phyloP scores from a whole-genome alignment of 352 stramenopile species.

The Thraustotheca clavata region DNA sequence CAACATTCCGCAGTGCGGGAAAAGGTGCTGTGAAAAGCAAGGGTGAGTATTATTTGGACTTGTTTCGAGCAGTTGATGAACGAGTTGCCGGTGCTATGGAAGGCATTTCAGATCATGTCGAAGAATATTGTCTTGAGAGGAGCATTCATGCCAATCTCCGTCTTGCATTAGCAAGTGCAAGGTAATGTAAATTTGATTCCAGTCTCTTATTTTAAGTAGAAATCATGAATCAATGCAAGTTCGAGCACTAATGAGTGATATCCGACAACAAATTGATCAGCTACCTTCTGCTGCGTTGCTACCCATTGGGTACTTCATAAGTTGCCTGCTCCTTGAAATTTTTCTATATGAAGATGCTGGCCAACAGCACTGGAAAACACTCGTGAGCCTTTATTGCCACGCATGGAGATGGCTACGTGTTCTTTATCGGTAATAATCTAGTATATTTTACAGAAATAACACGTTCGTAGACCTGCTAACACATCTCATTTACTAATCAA shows the following conservation, averaged over 20 bases:
- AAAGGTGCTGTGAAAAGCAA: constrained; percentile 11
- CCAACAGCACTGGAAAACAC: not conserved
- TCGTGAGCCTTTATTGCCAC: constrained; percentile 8
- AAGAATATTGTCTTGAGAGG: constrained; percentile 17
- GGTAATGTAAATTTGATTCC: not conserved
- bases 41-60: constrained; percentile 13
- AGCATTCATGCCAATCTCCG: constrained; percentile 3
- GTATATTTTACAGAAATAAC: not conserved
- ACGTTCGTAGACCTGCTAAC: constrained; percentile 29
- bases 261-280: not conserved
- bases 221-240: not conserved
- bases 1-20: not conserved
- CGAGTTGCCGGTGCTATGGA: constrained; percentile 8
- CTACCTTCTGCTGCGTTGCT: constrained; percentile 28
- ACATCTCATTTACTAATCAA: constrained; percentile 22
- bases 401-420: constrained; percentile 40
- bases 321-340: constrained; percentile 34
- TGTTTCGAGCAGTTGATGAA: constrained; percentile 18
- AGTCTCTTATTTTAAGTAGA: not conserved
- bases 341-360: constrained; percentile 17
- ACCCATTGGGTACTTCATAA: constrained; percentile 57
- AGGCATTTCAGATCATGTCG: constrained; percentile 16
- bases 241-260: constrained; percentile 6
- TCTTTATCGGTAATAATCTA: constrained; percentile 40
- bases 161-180: not conserved